These are phyloP conservation scores for Cubamyces sp. DNA, from an alignment of 768 basidiomycete species.

Conservation along the genomic window DNA sequence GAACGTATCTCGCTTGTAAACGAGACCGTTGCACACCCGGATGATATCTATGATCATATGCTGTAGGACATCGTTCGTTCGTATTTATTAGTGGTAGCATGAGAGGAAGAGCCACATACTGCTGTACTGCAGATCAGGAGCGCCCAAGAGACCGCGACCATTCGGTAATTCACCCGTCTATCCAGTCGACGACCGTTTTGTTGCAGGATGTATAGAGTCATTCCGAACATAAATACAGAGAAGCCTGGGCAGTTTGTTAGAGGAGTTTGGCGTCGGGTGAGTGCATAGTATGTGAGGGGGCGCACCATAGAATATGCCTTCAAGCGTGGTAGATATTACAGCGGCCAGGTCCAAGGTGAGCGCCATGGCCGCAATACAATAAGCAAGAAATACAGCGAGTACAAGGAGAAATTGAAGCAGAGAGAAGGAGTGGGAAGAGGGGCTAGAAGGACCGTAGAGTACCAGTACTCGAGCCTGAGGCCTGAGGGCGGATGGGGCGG, in stretches of 20 bases:
- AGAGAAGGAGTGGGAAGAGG: neutral
- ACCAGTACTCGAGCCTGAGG: neutral
- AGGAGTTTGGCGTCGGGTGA: no score
- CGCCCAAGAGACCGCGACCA: constrained; percentile 28
- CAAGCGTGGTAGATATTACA: constrained; percentile 32
- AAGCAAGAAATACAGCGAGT: neutral
- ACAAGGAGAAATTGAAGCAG: neutral
- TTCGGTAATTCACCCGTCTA: neutral
- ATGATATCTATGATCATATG: constrained; percentile 15
- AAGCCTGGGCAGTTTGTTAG: constrained; percentile 32
- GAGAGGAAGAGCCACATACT: constrained; percentile 23
- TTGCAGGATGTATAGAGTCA: constrained; percentile 33
- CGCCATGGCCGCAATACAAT: neutral
- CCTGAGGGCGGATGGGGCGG: neutral
- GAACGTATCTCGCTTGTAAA: constrained; percentile 26
- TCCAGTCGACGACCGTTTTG: constrained; percentile 6
- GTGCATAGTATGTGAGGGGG: neutral
- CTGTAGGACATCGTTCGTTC: neutral
- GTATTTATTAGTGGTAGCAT: neutral
- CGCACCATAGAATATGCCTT: constrained; percentile 32
- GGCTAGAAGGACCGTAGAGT: neutral
- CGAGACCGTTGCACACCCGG: constrained; percentile 30
- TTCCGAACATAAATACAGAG: constrained; percentile 40
- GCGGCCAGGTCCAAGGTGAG: constrained; percentile 28
- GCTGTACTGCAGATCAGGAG: constrained; percentile 37